Base-by-base conservation (phyloP, 139 green algal genomes). In the Spirogloea muscicola region DNA sequence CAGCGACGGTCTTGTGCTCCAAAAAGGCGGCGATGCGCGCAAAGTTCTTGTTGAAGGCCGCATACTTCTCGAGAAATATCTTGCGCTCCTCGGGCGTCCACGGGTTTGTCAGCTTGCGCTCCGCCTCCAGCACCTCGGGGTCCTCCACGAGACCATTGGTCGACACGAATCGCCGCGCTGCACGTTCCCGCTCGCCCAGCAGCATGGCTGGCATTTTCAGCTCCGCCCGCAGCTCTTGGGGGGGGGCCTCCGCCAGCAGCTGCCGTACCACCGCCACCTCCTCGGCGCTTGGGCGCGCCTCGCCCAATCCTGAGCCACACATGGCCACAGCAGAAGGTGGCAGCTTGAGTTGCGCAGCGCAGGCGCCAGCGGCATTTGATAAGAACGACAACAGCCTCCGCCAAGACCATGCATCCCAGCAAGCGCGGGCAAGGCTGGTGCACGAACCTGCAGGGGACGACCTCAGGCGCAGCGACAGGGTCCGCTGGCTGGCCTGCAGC, bases 21-120 rank as follows among this genome's bases (percentile, higher is more conserved):
- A 97, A 87, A 83, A 79, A 88, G n/a, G 66, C 44, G 3, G 90
- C 68, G 51, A 97, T 95, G n/a, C 66, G 76, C 21, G 68, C 58
- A 73, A 97, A 97, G 77, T 97, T 88, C 80, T 93, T 88, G 0
- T 72, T 68, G 46, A 74, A 78, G 65, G 82, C 43, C 70, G 91
- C 77, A 80, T 92, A 97, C 59, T 89, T 89, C 46, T 97, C 92
- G 44, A 89, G 82, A 83, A 97, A 97, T 27, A 91, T 82, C 4
- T 76, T 77, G 42, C 83, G 84, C 89, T 97, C 92, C 33, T 85
- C 90, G 31, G 82, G 68, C 0, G 63, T 85, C 92, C 92, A 97
- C 13, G 77, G 77, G 31, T 72, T 72, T 31, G 31, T 29, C 21
- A 48, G 63, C 76, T 85, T 69, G 18, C 49, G n/a, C 43, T 79